A percentile compares a stretch with the other conserved stretches of the same genome.
phyloP scores from a whole-genome alignment of 345 rosid genomes.

The Bretschneidera sinensis region DNA sequence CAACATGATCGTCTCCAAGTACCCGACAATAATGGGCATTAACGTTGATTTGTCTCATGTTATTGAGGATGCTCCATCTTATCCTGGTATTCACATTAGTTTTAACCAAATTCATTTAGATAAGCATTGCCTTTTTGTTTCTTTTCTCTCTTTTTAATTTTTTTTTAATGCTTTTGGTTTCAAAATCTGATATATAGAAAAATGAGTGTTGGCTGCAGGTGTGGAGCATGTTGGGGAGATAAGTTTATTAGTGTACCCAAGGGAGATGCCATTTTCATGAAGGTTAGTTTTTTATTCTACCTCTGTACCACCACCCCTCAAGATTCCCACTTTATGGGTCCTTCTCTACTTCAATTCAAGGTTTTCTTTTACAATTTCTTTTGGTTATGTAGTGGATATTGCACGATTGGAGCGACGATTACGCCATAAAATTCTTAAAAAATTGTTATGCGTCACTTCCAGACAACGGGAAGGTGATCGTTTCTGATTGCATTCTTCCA shows the following conservation, averaged over 20 bases:
- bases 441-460: conserved; percentile 80
- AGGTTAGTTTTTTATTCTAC: conserved; percentile 40
- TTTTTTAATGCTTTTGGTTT: neutral
- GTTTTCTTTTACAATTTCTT: too few species aligned
- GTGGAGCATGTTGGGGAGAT: conserved; percentile 87
- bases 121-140: too few species aligned
- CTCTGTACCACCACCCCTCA: too few species aligned
- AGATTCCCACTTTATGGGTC: too few species aligned
- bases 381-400: conserved; percentile 67
- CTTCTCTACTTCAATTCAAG: too few species aligned
- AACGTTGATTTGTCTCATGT: conserved; percentile 86
- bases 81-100: conserved; percentile 39
- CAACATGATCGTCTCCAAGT: conserved; percentile 56
- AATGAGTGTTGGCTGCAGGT: conserved; percentile 29
- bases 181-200: neutral
- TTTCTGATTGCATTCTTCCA: conserved; percentile 75
- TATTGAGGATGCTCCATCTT: conserved; percentile 60
- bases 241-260: conserved; percentile 77
- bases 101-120: too few species aligned
- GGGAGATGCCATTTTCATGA: conserved; percentile 90
- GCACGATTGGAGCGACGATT: conserved; percentile 91
- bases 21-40: conserved; percentile 70
- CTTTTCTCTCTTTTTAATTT: too few species aligned
- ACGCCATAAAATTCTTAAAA: conserved; percentile 58
- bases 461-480: conserved; percentile 64